Percentiles rank a stretch among this genome's conserved stretches.
Evolutionary conservation across 192 early-diverging fungal genomes (phyloP).

Genomic region (Ambispora gerdemannii): DNA sequence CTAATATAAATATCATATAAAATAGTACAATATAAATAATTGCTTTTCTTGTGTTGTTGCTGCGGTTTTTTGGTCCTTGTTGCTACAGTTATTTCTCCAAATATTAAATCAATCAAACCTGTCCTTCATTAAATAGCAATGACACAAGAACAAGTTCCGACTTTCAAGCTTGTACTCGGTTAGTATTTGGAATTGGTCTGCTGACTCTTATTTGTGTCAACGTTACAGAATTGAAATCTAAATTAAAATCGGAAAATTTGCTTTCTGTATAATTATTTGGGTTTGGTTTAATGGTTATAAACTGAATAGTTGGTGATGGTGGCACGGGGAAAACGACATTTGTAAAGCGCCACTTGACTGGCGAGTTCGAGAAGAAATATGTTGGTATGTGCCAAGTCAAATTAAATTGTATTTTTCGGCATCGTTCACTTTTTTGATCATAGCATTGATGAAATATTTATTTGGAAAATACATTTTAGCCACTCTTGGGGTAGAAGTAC

Average conservation of each 20-base stretch:
- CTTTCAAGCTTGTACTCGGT: conserved; percentile 92
- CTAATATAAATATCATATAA: too few relatives aligned
- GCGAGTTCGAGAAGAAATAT: conserved; percentile 99
- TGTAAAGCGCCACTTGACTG: conserved; percentile 99
- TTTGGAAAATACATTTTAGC: too few relatives aligned
- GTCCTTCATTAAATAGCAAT: conserved; percentile 1
- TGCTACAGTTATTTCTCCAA: too few relatives aligned
- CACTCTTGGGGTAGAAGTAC: conserved; percentile 99
- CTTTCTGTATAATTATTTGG: conserved; percentile 5
- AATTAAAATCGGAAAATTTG: neutral
- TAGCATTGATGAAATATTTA: conserved; percentile 18
- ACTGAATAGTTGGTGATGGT: conserved; percentile 83
- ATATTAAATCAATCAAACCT: too few relatives aligned
- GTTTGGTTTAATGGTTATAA: neutral
- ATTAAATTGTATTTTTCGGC: neutral
- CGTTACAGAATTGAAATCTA: neutral
- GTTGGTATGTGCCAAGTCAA: conserved; percentile 65
- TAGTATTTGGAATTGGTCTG: conserved; percentile 21
- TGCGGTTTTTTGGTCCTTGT: too few relatives aligned
- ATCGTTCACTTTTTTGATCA: conserved; percentile 16
- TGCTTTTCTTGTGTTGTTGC: too few relatives aligned
- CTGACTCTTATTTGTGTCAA: neutral
- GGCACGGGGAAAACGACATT: conserved; percentile 99
- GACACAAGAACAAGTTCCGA: conserved; percentile 50
- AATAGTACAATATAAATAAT: too few relatives aligned